Conservation (phyloP, 768 basidiomycete species). For the Pleurotus sapidus region DNA sequence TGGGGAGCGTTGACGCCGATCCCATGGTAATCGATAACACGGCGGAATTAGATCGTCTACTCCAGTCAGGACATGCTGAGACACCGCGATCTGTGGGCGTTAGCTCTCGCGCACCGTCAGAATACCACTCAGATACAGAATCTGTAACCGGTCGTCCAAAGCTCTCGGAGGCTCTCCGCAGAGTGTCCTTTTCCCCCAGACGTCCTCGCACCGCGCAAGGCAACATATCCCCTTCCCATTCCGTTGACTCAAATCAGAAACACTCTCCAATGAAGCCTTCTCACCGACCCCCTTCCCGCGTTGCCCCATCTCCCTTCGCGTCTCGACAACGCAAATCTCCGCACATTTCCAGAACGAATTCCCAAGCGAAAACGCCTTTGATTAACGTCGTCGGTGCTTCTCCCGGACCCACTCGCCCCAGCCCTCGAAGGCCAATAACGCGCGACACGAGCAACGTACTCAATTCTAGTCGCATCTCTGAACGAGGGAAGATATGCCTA, state of each 20-base stretch:
- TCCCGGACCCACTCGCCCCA: constrained; percentile 12
- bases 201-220: constrained; percentile 54
- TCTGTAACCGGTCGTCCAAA: constrained; percentile 52
- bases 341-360: background rate
- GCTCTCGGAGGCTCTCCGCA: constrained; percentile 68
- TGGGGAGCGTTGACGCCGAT: constrained; percentile 41
- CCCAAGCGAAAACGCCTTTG: background rate
- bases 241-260: constrained; percentile 3
- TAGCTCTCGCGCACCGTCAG: constrained; percentile 45
- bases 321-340: constrained; percentile 1
- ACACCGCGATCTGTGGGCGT: constrained; percentile 36
- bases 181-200: constrained; percentile 73
- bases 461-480: constrained; percentile 1
- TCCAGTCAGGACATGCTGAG: constrained; percentile 50
- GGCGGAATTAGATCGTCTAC: constrained; percentile 57
- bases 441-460: constrained; percentile 4
- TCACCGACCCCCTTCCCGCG: background rate
- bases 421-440: background rate
- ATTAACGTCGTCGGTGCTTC: constrained; percentile 4
- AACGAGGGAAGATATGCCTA: constrained; percentile 46
- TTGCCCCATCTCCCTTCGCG: background rate
- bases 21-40: constrained; percentile 62
- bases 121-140: constrained; percentile 52
- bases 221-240: constrained; percentile 14
- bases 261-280: constrained; percentile 2